A percentile compares a stretch with the other conserved stretches of the same genome.
These are phyloP conservation scores for Euphorbia pulcherrima DNA, from an alignment of 345 rosid genomes.

Conservation along the genomic window DNA sequence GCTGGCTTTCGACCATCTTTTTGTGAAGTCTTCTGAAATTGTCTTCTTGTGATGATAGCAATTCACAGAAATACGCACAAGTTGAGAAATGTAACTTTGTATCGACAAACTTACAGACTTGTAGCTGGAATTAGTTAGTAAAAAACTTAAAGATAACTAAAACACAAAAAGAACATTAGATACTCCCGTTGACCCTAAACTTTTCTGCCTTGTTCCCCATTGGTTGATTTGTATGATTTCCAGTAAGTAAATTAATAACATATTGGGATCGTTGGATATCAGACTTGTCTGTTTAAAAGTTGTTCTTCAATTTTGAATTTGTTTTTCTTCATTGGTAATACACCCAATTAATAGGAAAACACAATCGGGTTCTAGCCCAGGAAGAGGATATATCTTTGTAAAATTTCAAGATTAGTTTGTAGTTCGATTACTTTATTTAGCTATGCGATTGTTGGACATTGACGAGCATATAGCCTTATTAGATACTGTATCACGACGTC, in stretches of 20 bases:
- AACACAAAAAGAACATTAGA: too few species aligned
- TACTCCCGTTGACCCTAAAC: too few species aligned
- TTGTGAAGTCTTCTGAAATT: not conserved
- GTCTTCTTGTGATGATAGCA: not conserved
- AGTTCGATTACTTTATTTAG: not conserved
- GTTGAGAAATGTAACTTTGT: too few species aligned
- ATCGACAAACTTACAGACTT: too few species aligned
- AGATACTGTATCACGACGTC: too few species aligned
- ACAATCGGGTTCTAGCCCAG: not conserved
- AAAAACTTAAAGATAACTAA: too few species aligned
- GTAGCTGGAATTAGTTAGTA: too few species aligned
- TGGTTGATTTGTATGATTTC: not conserved
- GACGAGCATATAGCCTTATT: too few species aligned
- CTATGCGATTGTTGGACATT: too few species aligned
- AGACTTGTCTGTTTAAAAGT: not conserved
- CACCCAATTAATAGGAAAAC: not conserved
- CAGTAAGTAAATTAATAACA: not conserved
- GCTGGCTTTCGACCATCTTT: not conserved
- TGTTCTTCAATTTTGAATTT: not conserved
- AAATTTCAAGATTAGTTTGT: not conserved
- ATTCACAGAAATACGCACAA: too few species aligned
- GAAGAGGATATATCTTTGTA: not conserved
- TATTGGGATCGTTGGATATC: not conserved
- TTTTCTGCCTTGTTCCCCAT: too few species aligned
- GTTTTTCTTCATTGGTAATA: conserved; percentile 7